A percentile compares a stretch with the other conserved stretches of the same genome.
These are phyloP conservation scores for Myxozyma sirexii DNA, from an alignment of 805 yeast species.

Conservation along the genomic window DNA sequence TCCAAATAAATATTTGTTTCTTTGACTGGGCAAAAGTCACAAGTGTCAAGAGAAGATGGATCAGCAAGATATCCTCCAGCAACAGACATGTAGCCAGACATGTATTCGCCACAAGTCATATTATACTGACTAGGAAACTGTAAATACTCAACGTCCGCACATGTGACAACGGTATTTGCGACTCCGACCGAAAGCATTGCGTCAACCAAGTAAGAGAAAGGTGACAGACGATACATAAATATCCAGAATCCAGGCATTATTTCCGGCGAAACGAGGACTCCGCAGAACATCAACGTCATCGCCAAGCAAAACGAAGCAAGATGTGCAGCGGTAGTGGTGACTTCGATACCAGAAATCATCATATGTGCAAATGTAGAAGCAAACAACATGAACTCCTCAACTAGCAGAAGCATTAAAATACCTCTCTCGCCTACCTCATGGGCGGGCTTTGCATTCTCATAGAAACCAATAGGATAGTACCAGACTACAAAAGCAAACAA, in stretches of 20 bases:
- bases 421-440: conserved; percentile 53
- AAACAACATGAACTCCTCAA: conserved; percentile 41
- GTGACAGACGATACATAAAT: conserved; percentile 79
- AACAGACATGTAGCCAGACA: conserved; percentile 48
- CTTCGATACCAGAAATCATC: conserved; percentile 41
- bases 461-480: conserved; percentile 59
- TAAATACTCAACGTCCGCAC: conserved; percentile 54
- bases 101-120: conserved; percentile 62
- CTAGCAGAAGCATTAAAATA: conserved; percentile 43
- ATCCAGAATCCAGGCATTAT: conserved; percentile 83
- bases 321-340: conserved; percentile 35
- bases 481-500: conserved; percentile 59
- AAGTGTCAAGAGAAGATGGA: conserved; percentile 51
- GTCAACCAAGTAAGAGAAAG: conserved; percentile 68
- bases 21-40: conserved; percentile 48
- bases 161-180: conserved; percentile 56
- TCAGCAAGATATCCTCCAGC: conserved; percentile 63
- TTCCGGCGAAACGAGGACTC: conserved; percentile 60
- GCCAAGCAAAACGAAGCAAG: conserved; percentile 50
- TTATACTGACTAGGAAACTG: conserved; percentile 59
- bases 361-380: conserved; percentile 61
- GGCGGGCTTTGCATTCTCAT: conserved; percentile 55
- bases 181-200: conserved; percentile 53
- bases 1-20: conserved; percentile 37
- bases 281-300: conserved; percentile 65